Evolutionary conservation across 148 eudicot species (phyloP).

Genomic region (Chenopodium quinoa): DNA sequence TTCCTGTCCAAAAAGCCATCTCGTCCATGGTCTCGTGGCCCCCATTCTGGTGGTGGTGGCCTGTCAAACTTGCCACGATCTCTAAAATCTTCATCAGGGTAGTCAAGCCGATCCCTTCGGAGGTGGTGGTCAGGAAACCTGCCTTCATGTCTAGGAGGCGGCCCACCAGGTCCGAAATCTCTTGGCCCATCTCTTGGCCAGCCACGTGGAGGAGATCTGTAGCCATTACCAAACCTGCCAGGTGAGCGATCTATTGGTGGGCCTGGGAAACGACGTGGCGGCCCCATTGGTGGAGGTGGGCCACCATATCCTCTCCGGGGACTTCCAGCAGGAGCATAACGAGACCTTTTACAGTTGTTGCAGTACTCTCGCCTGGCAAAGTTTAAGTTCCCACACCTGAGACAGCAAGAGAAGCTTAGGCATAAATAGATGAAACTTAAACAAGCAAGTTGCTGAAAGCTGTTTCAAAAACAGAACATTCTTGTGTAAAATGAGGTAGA

Average conservation of each 20-base stretch:
- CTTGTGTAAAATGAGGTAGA: not conserved
- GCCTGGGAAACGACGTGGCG: slow-evolving; percentile 62
- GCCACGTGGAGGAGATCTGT: slow-evolving; percentile 80
- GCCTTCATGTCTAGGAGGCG: slow-evolving; percentile 62
- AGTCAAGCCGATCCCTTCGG: slow-evolving; percentile 63
- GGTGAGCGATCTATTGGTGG: slow-evolving; percentile 68
- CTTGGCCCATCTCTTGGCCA: slow-evolving; percentile 73
- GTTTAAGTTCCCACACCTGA: slow-evolving; percentile 84
- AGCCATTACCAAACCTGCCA: slow-evolving; percentile 54
- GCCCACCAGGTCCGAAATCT: slow-evolving; percentile 56
- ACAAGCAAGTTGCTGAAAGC: not conserved
- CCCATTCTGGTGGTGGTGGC: slow-evolving; percentile 57
- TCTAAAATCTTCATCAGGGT: slow-evolving; percentile 60
- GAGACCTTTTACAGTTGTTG: slow-evolving; percentile 75
- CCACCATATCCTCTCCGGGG: slow-evolving; percentile 76
- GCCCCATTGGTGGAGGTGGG: slow-evolving; percentile 53
- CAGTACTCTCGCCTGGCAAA: slow-evolving; percentile 89
- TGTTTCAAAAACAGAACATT: not conserved
- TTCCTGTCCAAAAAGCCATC: slow-evolving; percentile 59
- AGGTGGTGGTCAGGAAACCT: slow-evolving; percentile 62
- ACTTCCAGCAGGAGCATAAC: slow-evolving; percentile 49
- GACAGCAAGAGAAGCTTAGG: slow-evolving; percentile 10
- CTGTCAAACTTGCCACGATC: slow-evolving; percentile 69
- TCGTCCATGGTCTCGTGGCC: slow-evolving; percentile 54
- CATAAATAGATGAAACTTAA: not conserved